Evolutionary conservation across 176 grass and related monocot species (phyloP).

Genomic region (Phoenix dactylifera): DNA sequence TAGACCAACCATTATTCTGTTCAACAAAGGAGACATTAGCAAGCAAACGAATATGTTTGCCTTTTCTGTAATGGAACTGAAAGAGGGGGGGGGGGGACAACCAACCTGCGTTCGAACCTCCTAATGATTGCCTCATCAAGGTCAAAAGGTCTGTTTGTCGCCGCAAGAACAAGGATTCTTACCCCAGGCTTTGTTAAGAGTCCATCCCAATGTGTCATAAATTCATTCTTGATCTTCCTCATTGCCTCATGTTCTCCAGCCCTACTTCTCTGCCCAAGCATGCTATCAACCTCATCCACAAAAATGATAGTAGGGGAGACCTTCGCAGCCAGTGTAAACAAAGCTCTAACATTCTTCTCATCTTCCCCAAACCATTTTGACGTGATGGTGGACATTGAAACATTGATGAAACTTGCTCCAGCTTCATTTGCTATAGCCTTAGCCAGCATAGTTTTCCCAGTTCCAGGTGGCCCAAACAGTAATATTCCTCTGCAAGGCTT

Average conservation of each 20-base stretch:
- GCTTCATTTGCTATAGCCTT: conserved; percentile 90
- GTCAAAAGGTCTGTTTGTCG: conserved; percentile 67
- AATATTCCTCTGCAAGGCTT: conserved; percentile 78
- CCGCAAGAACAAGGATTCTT: conserved; percentile 76
- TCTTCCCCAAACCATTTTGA: conserved; percentile 91
- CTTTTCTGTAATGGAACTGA: too few species aligned
- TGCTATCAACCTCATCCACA: conserved; percentile 76
- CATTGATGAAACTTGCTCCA: conserved; percentile 76
- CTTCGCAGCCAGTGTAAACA: conserved; percentile 72
- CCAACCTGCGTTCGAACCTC: conserved; percentile 75
- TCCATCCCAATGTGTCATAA: conserved; percentile 83
- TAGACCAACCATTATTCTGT: conserved; percentile 86
- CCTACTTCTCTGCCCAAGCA: conserved; percentile 77
- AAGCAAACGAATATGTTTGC: too few species aligned
- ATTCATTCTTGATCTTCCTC: conserved; percentile 88
- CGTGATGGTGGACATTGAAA: conserved; percentile 75
- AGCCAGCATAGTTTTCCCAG: conserved; percentile 76
- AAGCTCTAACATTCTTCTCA: conserved; percentile 70
- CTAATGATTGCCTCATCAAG: conserved; percentile 84
- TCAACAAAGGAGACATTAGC: conserved; percentile 8
- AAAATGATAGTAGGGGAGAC: conserved; percentile 77
- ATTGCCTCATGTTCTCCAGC: conserved; percentile 76
- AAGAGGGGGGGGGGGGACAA: conserved; percentile 12
- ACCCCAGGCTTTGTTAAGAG: conserved; percentile 52
- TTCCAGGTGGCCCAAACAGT: conserved; percentile 74